Conservation (phyloP, 495 filamentous ascomycete species). For the Xylona heveae region DNA sequence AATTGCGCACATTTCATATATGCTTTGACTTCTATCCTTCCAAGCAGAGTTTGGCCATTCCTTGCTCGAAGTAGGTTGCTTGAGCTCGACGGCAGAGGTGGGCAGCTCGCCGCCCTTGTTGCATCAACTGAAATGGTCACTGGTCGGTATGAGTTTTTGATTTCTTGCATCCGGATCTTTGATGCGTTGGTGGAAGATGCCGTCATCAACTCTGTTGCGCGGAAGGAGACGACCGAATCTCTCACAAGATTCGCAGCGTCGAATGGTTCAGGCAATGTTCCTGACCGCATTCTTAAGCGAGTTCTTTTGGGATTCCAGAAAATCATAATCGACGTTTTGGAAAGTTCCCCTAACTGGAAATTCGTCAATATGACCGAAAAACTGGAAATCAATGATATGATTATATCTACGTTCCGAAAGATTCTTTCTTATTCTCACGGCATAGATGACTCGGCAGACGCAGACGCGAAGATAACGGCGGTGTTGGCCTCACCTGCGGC, state of each 20-base stretch:
- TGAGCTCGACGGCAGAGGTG: slow-evolving; percentile 46
- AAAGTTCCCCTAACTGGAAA: slow-evolving; percentile 64
- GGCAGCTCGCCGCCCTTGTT: slow-evolving; percentile 50
- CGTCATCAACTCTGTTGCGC: slow-evolving; percentile 44
- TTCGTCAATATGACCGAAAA: slow-evolving; percentile 46
- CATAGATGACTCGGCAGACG: slow-evolving; percentile 34
- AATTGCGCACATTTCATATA: slow-evolving; percentile 63
- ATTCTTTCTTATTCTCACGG: slow-evolving; percentile 52
- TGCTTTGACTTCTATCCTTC: slow-evolving; percentile 44
- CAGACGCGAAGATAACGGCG: slow-evolving; percentile 34
- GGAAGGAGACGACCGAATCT: slow-evolving; percentile 34
- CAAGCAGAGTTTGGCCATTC: slow-evolving; percentile 74
- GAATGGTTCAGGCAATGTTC: slow-evolving; percentile 43
- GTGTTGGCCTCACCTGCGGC: slow-evolving; percentile 45
- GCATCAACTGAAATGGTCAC: slow-evolving; percentile 52
- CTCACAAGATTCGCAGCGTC: slow-evolving; percentile 27
- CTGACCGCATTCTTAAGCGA: slow-evolving; percentile 52
- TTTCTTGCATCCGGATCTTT: slow-evolving; percentile 49
- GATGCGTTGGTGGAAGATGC: slow-evolving; percentile 57
- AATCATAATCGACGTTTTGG: slow-evolving; percentile 56
- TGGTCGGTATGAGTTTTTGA: slow-evolving; percentile 57
- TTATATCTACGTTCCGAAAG: slow-evolving; percentile 46
- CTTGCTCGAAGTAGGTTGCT: slow-evolving; percentile 60
- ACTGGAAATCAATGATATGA: slow-evolving; percentile 31
- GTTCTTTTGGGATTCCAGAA: slow-evolving; percentile 51